Base-by-base conservation (phyloP, 2,329 filamentous ascomycete species). In the Ceratocystis destructans region DNA sequence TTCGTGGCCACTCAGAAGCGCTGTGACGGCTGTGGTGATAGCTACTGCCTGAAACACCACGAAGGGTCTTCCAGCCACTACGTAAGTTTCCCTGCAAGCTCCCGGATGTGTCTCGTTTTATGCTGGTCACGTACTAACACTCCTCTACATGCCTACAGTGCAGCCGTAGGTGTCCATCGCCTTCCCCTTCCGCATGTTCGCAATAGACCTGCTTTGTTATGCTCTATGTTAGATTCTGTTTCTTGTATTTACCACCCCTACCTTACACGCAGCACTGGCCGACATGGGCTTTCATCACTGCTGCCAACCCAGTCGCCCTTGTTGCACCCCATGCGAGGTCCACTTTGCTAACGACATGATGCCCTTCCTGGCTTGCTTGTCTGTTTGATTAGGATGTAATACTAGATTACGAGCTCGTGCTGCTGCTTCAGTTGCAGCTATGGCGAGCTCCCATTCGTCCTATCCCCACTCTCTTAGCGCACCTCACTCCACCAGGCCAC, bases 21-120 rank as follows among this genome's bases (percentile, higher is more conserved):
- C 44, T 96, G 92, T 74, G 81, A 79, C 68, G 81, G 81, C 67
- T 96, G 92, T 75, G 82, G 82, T 53, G 87, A 88, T 65, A 88
- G 89, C 64, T 96, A 95, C 74, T 96, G 92, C 74, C 81, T 87
- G 68, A 81, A 87, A 66, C 90, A 96, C 73, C 91, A 95, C 70
- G 88, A 91, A 70, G 89, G 89, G 17, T 93, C 88, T 50, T 89
- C 87, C 12, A 76, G 80, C n/a, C 85, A 80, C 45, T 75, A 78
- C 70, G 81, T 83, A 72, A 77, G 79, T 76, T 31, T n/a, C 61
- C 15, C 45, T 33, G 33, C 53, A 15, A 31, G 22, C 5, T 28
- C 10, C 31, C 28, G 5, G 28, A 2, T 15, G 37, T 41, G 28
- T 31, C 7, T 20, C 15, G 25, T 33, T 33, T 17, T n/a, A 31